Evolutionary conservation across 495 filamentous ascomycete genomes (phyloP).

Genomic region (Hypoxylon crocopeplum): DNA sequence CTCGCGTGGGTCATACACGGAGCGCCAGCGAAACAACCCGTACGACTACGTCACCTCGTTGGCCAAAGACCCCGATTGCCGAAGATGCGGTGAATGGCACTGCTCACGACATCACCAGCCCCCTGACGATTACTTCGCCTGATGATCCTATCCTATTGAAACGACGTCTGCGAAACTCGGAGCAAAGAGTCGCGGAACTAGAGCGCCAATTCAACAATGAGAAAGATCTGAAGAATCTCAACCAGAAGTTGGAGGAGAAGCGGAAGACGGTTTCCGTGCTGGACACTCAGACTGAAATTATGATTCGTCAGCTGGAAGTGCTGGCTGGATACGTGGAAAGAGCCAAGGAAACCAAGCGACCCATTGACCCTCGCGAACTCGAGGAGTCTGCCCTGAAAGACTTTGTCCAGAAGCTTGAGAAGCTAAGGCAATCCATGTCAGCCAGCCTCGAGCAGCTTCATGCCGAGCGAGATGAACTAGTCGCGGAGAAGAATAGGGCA

Average conservation of each 20-base stretch:
- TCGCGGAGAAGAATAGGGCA: constrained; percentile 81
- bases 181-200: constrained; percentile 81
- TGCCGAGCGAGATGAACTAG: constrained; percentile 77
- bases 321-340: constrained; percentile 69
- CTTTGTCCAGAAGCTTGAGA: constrained; percentile 85
- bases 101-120: constrained; percentile 74
- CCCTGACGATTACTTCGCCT: constrained; percentile 64
- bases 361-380: constrained; percentile 75
- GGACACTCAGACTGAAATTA: constrained; percentile 93
- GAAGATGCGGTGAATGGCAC: constrained; percentile 63
- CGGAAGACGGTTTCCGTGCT: constrained; percentile 95
- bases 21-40: constrained; percentile 65
- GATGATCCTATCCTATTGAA: constrained; percentile 80
- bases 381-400: constrained; percentile 86
- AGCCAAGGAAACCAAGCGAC: constrained; percentile 75
- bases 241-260: constrained; percentile 89
- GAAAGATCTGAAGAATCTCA: constrained; percentile 81
- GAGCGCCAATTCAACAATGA: constrained; percentile 73
- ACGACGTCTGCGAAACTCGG: constrained; percentile 78
- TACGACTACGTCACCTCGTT: constrained; percentile 62
- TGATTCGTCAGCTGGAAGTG: constrained; percentile 88
- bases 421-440: constrained; percentile 79
- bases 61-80: constrained; percentile 75
- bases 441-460: constrained; percentile 84
- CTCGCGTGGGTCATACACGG: constrained; percentile 53